Evolutionary conservation across 1,284 basidiomycete genomes (phyloP).

Genomic region (Rhodotorula sp.): DNA sequence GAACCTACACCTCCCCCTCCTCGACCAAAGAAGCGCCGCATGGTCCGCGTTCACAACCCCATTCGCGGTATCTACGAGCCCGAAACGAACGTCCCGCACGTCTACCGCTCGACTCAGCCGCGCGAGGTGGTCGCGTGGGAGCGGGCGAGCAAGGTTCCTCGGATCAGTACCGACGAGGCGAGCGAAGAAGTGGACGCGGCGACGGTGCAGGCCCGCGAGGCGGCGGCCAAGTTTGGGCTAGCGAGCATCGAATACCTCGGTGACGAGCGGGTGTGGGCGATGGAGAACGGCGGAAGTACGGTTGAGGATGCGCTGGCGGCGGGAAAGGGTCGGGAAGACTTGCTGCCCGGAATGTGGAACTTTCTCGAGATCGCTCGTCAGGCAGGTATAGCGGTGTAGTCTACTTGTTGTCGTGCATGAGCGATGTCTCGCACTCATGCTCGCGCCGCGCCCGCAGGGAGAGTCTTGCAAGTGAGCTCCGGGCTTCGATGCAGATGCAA

Average conservation of each 20-base stretch:
- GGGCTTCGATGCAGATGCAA: too few relatives aligned
- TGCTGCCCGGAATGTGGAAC: conserved; percentile 28
- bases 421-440: too few relatives aligned
- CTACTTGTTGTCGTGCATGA: background rate
- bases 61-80: conserved; percentile 43
- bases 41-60: conserved; percentile 36
- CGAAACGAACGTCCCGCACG: conserved; percentile 43
- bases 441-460: too few relatives aligned
- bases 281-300: conserved; percentile 1
- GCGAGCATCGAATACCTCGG: conserved; percentile 22
- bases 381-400: conserved; percentile 1
- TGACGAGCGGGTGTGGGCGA: conserved; percentile 16
- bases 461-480: too few relatives aligned
- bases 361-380: conserved; percentile 3
- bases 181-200: background rate
- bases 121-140: conserved; percentile 14
- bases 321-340: conserved; percentile 4
- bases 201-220: conserved; percentile 1
- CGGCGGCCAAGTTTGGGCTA: conserved; percentile 7
- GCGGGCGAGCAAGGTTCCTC: conserved; percentile 27
- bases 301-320: conserved; percentile 8
- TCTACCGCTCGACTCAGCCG: conserved; percentile 42
- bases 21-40: conserved; percentile 30
- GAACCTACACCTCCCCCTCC: background rate
- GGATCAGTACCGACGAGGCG: conserved; percentile 7